phyloP scores from a whole-genome alignment of 441 rosid species.

The Pelargonium myrrhifolium region DNA sequence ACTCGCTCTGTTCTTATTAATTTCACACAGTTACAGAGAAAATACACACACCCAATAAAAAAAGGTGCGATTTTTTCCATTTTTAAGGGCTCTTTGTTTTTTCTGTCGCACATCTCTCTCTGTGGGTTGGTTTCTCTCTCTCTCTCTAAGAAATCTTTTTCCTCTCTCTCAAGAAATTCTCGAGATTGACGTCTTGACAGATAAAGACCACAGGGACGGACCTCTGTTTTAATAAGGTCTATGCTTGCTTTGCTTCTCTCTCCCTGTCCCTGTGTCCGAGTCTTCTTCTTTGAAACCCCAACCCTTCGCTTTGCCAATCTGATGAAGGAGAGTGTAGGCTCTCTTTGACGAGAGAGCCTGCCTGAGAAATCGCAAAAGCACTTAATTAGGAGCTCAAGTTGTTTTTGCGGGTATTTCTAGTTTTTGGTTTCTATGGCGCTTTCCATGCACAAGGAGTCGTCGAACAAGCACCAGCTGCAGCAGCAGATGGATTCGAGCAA shows the following conservation, averaged over 20 bases:
- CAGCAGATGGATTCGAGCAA: slow-evolving; percentile 69
- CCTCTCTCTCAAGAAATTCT: too few relatives aligned
- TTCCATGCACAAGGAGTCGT: slow-evolving; percentile 44
- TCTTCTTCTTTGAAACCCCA: background rate
- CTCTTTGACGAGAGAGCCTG: slow-evolving; percentile 65
- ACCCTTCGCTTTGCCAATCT: slow-evolving; percentile 10
- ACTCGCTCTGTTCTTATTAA: background rate
- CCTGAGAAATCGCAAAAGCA: slow-evolving; percentile 24
- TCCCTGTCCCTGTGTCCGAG: background rate
- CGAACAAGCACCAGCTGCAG: slow-evolving; percentile 32
- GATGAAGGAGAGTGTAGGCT: slow-evolving; percentile 60
- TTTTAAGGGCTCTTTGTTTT: too few relatives aligned
- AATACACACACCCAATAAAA: too few relatives aligned
- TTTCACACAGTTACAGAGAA: background rate
- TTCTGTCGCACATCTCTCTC: too few relatives aligned
- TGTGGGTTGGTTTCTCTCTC: too few relatives aligned
- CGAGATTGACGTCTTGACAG: too few relatives aligned
- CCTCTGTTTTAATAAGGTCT: background rate
- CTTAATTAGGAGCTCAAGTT: slow-evolving; percentile 11
- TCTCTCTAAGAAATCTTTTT: too few relatives aligned
- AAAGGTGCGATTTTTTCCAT: too few relatives aligned
- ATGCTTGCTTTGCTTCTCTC: background rate
- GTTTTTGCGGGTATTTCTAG: slow-evolving; percentile 14
- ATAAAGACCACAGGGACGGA: too few relatives aligned
- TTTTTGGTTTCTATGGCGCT: slow-evolving; percentile 41